Evolutionary conservation across 495 filamentous ascomycete genomes (phyloP), one percentile per base, ranked within the genome.

Genomic region (Penicillium arizonense): DNA sequence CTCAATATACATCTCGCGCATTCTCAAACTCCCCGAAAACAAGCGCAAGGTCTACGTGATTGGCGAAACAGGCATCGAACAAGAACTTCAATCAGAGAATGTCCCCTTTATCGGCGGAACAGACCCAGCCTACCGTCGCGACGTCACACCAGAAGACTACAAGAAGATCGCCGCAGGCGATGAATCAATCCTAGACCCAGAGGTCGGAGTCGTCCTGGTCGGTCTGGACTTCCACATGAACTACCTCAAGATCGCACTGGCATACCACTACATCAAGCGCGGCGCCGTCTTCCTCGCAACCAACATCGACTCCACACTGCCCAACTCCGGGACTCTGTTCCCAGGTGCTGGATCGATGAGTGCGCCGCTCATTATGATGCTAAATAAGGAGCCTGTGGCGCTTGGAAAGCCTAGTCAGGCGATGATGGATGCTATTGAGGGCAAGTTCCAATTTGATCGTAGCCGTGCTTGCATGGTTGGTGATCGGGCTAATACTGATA

Each of bases 341-440:
- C 93, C 91, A 5, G 94, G 94, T 7, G 95, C 95, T 3, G 94
- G 95, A 0, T 82, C 87, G 8, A 87, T 91, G 56, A 85, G 86
- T 44, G 84, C 88, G 40, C 89, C 92, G 5, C 69, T 99, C 45
- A 77, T 85, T 38, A 87, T 87, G 67, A 92, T 93, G 84, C 75
- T 82, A 48, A 69, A 72, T 61, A 62, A 81, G 71, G 74, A 87
- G 60, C 91, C 93, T 1, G 63, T 89, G 32, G 83, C 89, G 5
- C 70, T 97, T 39, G 94, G 94, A 9, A 99, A 99, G 71, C 95
- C 94, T 4, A 96, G 89, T 57, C 89, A 96, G 75, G 92, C 91
- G 10, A 97, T 98, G 94, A 96, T 98, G 94, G 92, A 97, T 72
- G 89, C 95, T 6, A 87, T 98, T 62, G 93, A 97, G 77, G 93